These are phyloP conservation scores for Nicotiana paniculata DNA, from an alignment of 257 asterid species.

Conservation along the genomic window DNA sequence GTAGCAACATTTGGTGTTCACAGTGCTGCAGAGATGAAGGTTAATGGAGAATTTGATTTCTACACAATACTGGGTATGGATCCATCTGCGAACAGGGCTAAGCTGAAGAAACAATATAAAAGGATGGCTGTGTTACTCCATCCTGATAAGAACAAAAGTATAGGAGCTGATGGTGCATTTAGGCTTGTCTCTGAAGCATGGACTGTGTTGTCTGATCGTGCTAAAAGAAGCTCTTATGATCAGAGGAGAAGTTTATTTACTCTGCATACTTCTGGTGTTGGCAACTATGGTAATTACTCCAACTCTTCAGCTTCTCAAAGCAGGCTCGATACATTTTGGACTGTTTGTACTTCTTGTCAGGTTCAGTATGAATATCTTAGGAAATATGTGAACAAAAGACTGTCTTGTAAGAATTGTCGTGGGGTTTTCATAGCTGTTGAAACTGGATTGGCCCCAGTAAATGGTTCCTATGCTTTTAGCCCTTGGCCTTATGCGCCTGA, in stretches of 20 bases:
- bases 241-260: conserved; percentile 45
- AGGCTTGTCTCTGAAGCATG: conserved; percentile 58
- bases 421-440: conserved; percentile 91
- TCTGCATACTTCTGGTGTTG: conserved; percentile 35
- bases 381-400: conserved; percentile 78
- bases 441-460: conserved; percentile 74
- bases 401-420: conserved; percentile 94
- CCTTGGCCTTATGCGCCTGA: conserved; percentile 55
- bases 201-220: conserved; percentile 41
- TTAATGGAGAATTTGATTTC: conserved; percentile 58
- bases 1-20: conserved; percentile 54
- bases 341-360: conserved; percentile 87
- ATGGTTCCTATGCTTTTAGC: conserved; percentile 60
- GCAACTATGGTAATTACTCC: conserved; percentile 37
- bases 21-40: conserved; percentile 41
- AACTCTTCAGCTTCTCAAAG: conserved; percentile 48
- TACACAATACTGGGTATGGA: conserved; percentile 59
- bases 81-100: conserved; percentile 31
- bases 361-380: conserved; percentile 92
- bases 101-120: conserved; percentile 56
- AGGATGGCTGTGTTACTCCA: conserved; percentile 57
- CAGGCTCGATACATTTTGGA: conserved; percentile 85
- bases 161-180: conserved; percentile 69
- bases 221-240: conserved; percentile 45
- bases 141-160: conserved; percentile 60